Conservation (phyloP, 1,284 basidiomycete species). For the Ustilago xerochloae region DNA sequence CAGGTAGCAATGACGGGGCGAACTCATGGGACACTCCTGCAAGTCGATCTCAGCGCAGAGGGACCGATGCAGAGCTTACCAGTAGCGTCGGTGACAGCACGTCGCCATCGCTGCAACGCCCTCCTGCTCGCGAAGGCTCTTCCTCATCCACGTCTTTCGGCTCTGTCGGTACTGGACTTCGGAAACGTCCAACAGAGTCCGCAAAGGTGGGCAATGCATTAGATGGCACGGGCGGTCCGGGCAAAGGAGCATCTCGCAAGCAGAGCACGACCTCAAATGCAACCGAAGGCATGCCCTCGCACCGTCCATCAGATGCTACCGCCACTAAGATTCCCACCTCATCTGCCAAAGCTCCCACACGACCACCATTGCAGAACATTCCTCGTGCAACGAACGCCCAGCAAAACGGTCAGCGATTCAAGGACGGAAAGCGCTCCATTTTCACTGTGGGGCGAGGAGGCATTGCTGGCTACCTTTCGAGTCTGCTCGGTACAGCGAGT, state of each 20-base stretch:
- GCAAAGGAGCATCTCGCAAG: conserved; percentile 15
- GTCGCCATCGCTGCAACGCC: conserved; percentile 12
- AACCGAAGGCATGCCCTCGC: not conserved
- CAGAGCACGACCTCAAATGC: conserved; percentile 11
- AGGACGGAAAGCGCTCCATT: conserved; percentile 69
- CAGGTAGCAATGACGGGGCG: conserved; percentile 13
- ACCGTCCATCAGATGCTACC: conserved; percentile 7
- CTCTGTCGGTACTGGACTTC: conserved; percentile 5
- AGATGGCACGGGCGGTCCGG: conserved; percentile 49
- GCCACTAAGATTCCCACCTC: not conserved
- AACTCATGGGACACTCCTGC: conserved; percentile 2
- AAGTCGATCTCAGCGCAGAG: conserved; percentile 16
- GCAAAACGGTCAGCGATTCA: conserved; percentile 10
- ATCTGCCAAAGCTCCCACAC: not conserved
- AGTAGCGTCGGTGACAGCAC: conserved; percentile 1
- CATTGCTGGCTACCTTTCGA: conserved; percentile 97
- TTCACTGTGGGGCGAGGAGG: conserved; percentile 93
- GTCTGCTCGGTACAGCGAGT: conserved; percentile 87
- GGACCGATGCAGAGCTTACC: conserved; percentile 17
- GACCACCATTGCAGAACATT: conserved; percentile 18
- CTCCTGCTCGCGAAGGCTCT: conserved; percentile 20
- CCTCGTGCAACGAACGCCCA: conserved; percentile 9
- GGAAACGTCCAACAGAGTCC: conserved; percentile 37
- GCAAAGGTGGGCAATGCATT: conserved; percentile 58
- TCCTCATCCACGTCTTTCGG: conserved; percentile 20